Conservation (phyloP, 768 basidiomycete species). For the Mycena crocata region DNA sequence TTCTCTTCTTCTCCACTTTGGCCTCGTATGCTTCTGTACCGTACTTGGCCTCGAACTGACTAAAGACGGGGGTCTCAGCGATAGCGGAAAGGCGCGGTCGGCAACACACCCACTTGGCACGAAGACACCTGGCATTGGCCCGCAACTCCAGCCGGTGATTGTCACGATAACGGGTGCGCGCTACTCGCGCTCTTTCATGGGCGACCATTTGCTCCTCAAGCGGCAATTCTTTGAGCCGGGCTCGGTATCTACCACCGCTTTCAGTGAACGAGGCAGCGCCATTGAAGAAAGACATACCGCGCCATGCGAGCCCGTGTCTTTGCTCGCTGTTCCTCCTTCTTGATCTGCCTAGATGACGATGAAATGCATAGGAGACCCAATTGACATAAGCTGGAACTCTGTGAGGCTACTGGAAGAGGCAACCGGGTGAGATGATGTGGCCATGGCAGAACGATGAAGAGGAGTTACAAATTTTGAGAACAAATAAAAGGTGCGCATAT, state of each 20-base stretch:
- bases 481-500: too few species aligned
- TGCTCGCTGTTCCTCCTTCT: background rate
- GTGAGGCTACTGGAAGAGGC: too few species aligned
- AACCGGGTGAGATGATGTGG: too few species aligned
- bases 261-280: background rate
- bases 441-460: too few species aligned
- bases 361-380: background rate
- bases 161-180: background rate
- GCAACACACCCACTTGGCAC: too few species aligned
- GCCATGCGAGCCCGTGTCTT: background rate
- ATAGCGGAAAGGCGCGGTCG: too few species aligned
- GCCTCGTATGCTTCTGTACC: too few species aligned
- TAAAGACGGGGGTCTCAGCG: too few species aligned
- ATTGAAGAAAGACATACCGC: background rate
- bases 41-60: too few species aligned
- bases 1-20: too few species aligned
- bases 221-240: background rate
- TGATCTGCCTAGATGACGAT: background rate
- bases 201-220: background rate
- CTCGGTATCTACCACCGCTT: background rate
- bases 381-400: background rate
- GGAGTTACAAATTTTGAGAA: too few species aligned
- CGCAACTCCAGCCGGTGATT: background rate
- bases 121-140: background rate
- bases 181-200: background rate